Base-by-base conservation (phyloP, 2,329 filamentous ascomycete species). In the Emergomyces orientalis region DNA sequence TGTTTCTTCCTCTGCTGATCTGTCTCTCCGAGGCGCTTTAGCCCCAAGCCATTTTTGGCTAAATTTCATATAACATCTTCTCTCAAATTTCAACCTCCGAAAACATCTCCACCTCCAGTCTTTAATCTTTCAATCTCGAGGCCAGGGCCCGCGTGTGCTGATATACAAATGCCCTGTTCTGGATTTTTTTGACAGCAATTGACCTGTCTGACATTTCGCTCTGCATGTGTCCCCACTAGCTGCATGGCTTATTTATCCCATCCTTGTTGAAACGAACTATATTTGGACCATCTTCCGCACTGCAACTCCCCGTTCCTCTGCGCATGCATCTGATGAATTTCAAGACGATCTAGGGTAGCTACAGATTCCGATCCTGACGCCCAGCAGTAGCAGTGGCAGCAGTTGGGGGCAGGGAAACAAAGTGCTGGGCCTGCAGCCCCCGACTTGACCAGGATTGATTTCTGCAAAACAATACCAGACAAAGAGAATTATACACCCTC, bases 401-500 rank as follows among this genome's bases (percentile, higher is more conserved):
- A 39, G 34, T 37, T 27, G 34, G 54, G 52, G 54, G 11, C 34
- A 57, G 54, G 54, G 9, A 34, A 41, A 57, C 27, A 39, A 57
- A 39, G 11, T 39, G 17, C 41, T 47, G 39, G 57, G 57, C 57
- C 41, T 59, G 56, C 27, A 59, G 56, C 25, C n/a, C 27, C 34
- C 30, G 54, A 39, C 54, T 39, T 32, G 9, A 54, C 52, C 17
- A 55, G 52, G 27, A 34, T 55, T 55, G 8, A 55, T n/a, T n/a
- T 47, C 41, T 47, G 17, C 27, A 47, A 17, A n/a, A 47, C 27
- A 32, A 2, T 19, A 22, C 41, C 39, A 34, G 22, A 34, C 25
- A 59, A 59, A 45, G 39, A n/a, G n/a, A 39, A 37, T 55, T 14
- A 25, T 57, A 27, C n/a, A 39, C 14, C 32, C 54, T 59, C 57